Percentiles rank a stretch among this genome's conserved stretches.
phyloP scores from a whole-genome alignment of 2,329 filamentous ascomycete species.

The Cytospora piceicola region DNA sequence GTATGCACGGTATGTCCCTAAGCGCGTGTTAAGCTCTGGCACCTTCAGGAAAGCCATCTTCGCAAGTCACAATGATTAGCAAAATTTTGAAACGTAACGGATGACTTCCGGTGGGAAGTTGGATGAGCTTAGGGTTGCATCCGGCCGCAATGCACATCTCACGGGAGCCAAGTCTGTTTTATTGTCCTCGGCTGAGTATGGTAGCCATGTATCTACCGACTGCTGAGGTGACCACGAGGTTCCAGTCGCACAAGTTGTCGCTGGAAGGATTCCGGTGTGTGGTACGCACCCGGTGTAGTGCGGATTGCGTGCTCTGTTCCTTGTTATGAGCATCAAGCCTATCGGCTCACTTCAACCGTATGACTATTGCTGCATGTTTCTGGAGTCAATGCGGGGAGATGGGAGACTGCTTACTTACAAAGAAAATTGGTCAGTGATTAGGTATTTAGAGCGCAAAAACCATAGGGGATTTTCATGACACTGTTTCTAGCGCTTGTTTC shows the following conservation, averaged over 20 bases:
- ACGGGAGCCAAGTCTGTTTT: background rate
- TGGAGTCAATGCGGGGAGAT: background rate
- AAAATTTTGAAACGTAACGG: background rate
- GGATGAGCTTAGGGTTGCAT: background rate
- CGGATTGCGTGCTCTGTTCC: slow-evolving; percentile 23
- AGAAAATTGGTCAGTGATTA: background rate
- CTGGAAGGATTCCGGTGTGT: slow-evolving; percentile 8
- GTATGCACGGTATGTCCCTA: slow-evolving; percentile 23
- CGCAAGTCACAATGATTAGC: slow-evolving; percentile 1
- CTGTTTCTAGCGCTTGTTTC: no score
- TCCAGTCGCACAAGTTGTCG: background rate
- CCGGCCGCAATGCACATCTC: background rate
- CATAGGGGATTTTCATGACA: background rate
- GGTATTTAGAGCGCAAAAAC: background rate
- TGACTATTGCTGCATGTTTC: background rate
- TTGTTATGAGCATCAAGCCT: slow-evolving; percentile 10
- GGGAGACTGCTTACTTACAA: background rate
- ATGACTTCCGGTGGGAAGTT: background rate
- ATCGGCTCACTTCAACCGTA: background rate
- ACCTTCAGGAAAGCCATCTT: slow-evolving; percentile 23
- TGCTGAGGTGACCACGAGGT: background rate
- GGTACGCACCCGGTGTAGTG: slow-evolving; percentile 13
- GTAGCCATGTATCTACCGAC: background rate
- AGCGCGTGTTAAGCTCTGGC: slow-evolving; percentile 19
- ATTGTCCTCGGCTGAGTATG: background rate